A percentile compares a stretch with the other conserved stretches of the same genome.
phyloP scores from a whole-genome alignment of 148 eudicot species.

The Vaccinium macrocarpon region DNA sequence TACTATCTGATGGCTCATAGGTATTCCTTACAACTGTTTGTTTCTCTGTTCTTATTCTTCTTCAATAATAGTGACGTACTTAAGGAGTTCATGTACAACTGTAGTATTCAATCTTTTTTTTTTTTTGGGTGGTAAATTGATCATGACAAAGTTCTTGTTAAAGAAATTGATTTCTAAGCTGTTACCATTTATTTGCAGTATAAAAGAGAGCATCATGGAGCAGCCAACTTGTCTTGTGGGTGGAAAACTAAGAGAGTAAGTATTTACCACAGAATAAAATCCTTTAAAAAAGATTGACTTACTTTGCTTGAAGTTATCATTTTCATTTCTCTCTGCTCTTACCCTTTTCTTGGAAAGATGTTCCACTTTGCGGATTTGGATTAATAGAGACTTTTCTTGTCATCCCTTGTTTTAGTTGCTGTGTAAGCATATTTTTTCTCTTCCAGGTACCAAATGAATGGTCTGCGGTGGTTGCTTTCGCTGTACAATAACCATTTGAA shows the following conservation, averaged over 20 bases:
- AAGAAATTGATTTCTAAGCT: neutral
- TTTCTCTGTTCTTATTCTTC: neutral
- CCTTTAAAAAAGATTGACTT: neutral
- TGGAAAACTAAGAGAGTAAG: constrained; percentile 95
- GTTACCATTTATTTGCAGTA: constrained; percentile 42
- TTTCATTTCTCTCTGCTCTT: neutral
- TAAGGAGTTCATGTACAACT: neutral
- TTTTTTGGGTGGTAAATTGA: constrained; percentile 5
- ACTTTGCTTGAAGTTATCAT: neutral
- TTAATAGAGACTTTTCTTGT: neutral
- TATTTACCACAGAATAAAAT: constrained; percentile 2
- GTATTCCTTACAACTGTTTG: constrained; percentile 32
- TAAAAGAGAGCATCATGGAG: constrained; percentile 81
- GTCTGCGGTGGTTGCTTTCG: constrained; percentile 92
- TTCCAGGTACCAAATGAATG: constrained; percentile 96
- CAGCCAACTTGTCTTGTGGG: constrained; percentile 80
- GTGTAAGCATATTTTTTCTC: constrained; percentile 14
- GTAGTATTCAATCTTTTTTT: neutral
- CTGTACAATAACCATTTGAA: constrained; percentile 95
- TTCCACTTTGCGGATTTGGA: neutral
- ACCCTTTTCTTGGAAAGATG: neutral
- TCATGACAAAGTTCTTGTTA: neutral
- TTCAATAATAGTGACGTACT: constrained; percentile 1
- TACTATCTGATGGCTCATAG: constrained; percentile 98
- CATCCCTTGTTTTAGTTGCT: neutral